Evolutionary conservation across 495 filamentous ascomycete species (phyloP).

Genomic region (Lasiosphaeris hirsuta): DNA sequence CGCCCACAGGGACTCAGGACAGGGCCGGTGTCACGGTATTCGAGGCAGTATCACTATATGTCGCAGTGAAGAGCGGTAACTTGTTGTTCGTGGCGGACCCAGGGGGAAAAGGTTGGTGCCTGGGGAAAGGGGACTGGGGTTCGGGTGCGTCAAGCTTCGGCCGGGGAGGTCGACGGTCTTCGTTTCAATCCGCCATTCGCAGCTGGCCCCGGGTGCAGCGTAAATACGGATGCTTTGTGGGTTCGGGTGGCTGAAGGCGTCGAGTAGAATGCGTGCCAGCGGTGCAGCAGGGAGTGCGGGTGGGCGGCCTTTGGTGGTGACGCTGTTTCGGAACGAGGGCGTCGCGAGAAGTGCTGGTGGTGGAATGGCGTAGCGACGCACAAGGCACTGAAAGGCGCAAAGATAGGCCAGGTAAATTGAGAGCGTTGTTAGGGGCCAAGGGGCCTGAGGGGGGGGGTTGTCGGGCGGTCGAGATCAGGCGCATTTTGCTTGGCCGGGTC

Average conservation of each 20-base stretch:
- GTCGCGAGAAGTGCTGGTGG: not conserved
- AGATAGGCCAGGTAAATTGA: slow-evolving; percentile 20
- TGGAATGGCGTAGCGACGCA: not conserved
- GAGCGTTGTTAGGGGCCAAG: slow-evolving; percentile 10
- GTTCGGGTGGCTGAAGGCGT: not conserved
- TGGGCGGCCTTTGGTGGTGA: not conserved
- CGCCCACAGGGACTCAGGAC: slow-evolving; percentile 10
- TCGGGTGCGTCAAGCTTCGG: slow-evolving; percentile 1
- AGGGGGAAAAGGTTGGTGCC: slow-evolving; percentile 1
- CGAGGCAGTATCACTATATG: not conserved
- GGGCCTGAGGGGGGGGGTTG: slow-evolving; percentile 9
- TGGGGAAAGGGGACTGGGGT: not conserved
- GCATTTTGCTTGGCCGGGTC: slow-evolving; percentile 14
- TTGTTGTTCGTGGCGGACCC: not conserved
- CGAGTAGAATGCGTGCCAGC: not conserved
- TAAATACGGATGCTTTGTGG: no score
- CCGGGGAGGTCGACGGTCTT: not conserved
- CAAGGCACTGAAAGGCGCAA: not conserved
- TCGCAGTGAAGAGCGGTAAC: not conserved
- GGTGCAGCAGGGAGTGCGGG: no score
- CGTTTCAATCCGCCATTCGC: slow-evolving; percentile 7
- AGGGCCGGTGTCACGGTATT: slow-evolving; percentile 1
- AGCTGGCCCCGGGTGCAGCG: not conserved
- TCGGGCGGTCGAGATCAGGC: slow-evolving; percentile 26
- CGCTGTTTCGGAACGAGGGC: not conserved